A percentile compares a stretch with the other conserved stretches of the same genome.
These are phyloP conservation scores for Novymonas esmeraldas DNA, from an alignment of 208 protist genomes.

Conservation along the genomic window DNA sequence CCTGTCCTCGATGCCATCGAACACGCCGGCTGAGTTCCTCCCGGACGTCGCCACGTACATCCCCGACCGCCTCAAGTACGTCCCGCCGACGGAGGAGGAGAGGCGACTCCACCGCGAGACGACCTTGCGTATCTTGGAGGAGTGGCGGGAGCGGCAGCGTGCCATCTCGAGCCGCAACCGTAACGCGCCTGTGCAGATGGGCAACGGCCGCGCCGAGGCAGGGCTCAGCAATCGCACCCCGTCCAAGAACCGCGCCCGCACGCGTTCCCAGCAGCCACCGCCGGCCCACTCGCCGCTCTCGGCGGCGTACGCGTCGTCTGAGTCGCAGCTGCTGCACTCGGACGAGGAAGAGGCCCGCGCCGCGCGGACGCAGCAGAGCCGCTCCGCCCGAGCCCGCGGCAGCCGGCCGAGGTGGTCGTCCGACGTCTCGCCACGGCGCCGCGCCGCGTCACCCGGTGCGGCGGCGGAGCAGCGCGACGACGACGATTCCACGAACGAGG, in stretches of 20 bases:
- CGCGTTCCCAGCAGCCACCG: constrained; percentile 4
- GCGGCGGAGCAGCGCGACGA: neutral
- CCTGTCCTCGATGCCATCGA: constrained; percentile 7
- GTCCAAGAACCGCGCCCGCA: constrained; percentile 12
- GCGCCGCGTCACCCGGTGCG: neutral
- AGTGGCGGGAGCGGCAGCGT: constrained; percentile 26
- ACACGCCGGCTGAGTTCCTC: neutral
- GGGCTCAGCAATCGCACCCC: neutral
- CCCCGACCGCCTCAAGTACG: constrained; percentile 64
- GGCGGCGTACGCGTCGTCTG: neutral
- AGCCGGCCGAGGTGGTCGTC: neutral
- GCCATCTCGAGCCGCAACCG: neutral
- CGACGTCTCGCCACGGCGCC: neutral
- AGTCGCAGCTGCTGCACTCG: neutral
- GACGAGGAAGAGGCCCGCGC: neutral
- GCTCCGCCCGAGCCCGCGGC: neutral
- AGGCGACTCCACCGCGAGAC: constrained; percentile 16
- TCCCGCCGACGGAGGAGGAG: constrained; percentile 39
- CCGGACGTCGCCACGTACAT: constrained; percentile 35
- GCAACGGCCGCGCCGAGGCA: neutral
- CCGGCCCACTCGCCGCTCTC: neutral
- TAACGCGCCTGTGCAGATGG: neutral
- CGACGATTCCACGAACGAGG: neutral
- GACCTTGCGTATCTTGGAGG: constrained; percentile 25
- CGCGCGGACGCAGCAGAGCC: neutral